phyloP scores from a whole-genome alignment of 2,329 filamentous ascomycete species.

The Lecanosticta acicola region DNA sequence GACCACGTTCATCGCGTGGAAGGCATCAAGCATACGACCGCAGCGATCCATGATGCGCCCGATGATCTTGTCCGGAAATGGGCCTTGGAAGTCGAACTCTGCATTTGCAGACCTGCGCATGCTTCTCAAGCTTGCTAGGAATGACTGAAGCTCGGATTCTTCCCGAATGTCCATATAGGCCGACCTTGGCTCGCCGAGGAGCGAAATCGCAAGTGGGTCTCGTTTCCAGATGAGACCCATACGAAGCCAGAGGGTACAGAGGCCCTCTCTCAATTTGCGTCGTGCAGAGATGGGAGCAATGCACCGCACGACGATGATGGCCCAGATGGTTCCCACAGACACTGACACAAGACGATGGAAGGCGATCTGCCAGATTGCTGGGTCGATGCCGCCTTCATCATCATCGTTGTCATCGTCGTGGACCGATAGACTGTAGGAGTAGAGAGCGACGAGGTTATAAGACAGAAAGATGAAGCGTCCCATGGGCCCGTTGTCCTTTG shows the following conservation, averaged over 20 bases:
- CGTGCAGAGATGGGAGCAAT: slow-evolving; percentile 93
- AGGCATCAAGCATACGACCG: slow-evolving; percentile 79
- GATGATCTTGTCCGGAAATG: slow-evolving; percentile 72
- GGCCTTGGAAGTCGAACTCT: slow-evolving; percentile 83
- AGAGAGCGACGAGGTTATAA: slow-evolving; percentile 91
- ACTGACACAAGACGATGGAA: slow-evolving; percentile 84
- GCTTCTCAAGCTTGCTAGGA: slow-evolving; percentile 65
- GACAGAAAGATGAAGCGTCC: slow-evolving; percentile 91
- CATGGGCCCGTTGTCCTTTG: slow-evolving; percentile 76
- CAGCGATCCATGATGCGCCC: slow-evolving; percentile 72
- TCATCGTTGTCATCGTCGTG: slow-evolving; percentile 72
- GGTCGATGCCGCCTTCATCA: slow-evolving; percentile 78
- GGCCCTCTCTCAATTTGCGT: slow-evolving; percentile 78
- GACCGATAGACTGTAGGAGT: slow-evolving; percentile 83
- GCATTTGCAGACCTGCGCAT: slow-evolving; percentile 67
- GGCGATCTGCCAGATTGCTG: slow-evolving; percentile 81
- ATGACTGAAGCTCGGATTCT: slow-evolving; percentile 79
- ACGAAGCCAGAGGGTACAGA: slow-evolving; percentile 86
- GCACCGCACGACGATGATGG: slow-evolving; percentile 78
- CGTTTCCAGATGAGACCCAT: slow-evolving; percentile 96
- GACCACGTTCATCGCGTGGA: slow-evolving; percentile 93
- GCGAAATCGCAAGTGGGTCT: slow-evolving; percentile 72
- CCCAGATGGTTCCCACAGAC: slow-evolving; percentile 82
- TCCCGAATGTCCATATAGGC: slow-evolving; percentile 82
- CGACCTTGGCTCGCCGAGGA: slow-evolving; percentile 35